Percentiles rank a stretch among this genome's conserved stretches.
phyloP scores from a whole-genome alignment of 2,329 filamentous ascomycete genomes.

The Pseudogymnoascus destructans region DNA sequence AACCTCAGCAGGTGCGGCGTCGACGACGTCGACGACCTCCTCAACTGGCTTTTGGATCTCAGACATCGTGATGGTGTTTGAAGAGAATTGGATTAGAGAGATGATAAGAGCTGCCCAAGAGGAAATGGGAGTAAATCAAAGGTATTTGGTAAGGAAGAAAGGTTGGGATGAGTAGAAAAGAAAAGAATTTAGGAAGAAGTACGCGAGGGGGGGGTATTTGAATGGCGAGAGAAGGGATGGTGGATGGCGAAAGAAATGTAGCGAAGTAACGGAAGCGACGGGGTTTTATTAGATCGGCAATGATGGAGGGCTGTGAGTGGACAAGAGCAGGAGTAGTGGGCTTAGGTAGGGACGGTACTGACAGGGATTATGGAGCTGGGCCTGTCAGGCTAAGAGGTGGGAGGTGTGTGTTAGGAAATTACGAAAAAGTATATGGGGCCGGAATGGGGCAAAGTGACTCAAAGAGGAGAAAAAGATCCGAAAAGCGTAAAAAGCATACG shows the following conservation, averaged over 20 bases:
- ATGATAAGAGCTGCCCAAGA: slow-evolving; percentile 10
- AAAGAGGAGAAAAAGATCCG: background rate
- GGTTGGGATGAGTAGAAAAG: slow-evolving; percentile 8
- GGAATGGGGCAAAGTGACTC: background rate
- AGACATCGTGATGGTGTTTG: slow-evolving; percentile 31
- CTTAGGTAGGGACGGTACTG: background rate
- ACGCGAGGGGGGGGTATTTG: slow-evolving; percentile 6
- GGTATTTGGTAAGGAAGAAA: slow-evolving; percentile 2
- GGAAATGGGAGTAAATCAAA: background rate
- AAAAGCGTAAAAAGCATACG: background rate
- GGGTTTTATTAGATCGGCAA: slow-evolving; percentile 7
- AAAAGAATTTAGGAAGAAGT: slow-evolving; percentile 2
- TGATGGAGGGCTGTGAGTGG: background rate
- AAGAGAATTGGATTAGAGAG: slow-evolving; percentile 13
- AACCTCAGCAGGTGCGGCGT: slow-evolving; percentile 20
- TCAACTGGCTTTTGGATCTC: slow-evolving; percentile 55
- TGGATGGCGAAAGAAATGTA: slow-evolving; percentile 9
- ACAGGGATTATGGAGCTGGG: slow-evolving; percentile 7
- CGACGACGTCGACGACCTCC: slow-evolving; percentile 26
- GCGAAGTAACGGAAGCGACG: slow-evolving; percentile 6
- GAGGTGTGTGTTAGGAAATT: slow-evolving; percentile 3
- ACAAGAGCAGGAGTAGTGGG: background rate
- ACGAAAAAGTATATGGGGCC: background rate
- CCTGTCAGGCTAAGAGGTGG: slow-evolving; percentile 7
- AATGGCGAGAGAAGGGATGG: slow-evolving; percentile 3